phyloP scores from a whole-genome alignment of 2,329 filamentous ascomycete species.

The Hypomyces rosellus region DNA sequence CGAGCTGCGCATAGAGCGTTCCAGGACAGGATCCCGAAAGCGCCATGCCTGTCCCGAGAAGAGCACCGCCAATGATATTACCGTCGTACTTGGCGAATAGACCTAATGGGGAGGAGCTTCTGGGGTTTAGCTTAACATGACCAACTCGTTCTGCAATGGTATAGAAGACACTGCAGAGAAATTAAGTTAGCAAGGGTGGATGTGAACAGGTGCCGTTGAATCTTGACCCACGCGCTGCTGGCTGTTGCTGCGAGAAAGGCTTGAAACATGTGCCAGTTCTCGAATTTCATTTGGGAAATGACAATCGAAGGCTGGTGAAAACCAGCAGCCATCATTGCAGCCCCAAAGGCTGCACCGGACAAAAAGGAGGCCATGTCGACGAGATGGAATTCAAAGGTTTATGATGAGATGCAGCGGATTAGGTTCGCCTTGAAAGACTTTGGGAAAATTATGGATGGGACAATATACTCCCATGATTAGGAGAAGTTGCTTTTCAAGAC shows the following conservation, averaged over 20 bases:
- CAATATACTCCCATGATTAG: too few species aligned
- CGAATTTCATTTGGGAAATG: constrained; percentile 52
- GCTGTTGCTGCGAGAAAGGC: constrained; percentile 57
- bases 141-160: constrained; percentile 37
- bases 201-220: neutral
- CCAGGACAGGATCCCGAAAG: constrained; percentile 60
- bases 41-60: constrained; percentile 61
- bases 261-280: constrained; percentile 61
- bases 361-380: constrained; percentile 29
- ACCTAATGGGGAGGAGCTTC: constrained; percentile 45
- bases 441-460: too few species aligned
- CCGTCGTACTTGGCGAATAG: constrained; percentile 53
- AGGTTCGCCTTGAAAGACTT: neutral
- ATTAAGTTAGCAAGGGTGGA: too few species aligned
- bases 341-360: constrained; percentile 55
- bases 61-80: constrained; percentile 56
- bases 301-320: constrained; percentile 56
- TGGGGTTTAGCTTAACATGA: constrained; percentile 39
- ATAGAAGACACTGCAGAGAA: constrained; percentile 37
- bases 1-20: constrained; percentile 56
- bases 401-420: neutral
- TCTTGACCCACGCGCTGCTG: constrained; percentile 48
- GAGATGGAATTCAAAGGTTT: neutral
- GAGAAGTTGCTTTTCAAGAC: too few species aligned
- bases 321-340: constrained; percentile 53